phyloP scores from a whole-genome alignment of 106 monocot species.

The Dendrobium nobile region DNA sequence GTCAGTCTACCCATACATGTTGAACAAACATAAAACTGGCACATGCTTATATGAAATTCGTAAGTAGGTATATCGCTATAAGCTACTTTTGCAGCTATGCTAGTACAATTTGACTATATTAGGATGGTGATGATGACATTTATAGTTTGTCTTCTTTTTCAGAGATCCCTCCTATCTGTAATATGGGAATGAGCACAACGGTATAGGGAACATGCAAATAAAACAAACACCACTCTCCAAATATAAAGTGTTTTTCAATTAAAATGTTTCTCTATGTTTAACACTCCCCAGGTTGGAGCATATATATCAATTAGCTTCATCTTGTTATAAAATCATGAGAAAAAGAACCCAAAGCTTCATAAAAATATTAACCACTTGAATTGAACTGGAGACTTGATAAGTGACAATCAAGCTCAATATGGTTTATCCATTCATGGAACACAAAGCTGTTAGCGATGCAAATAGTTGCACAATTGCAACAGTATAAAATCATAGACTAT shows the following conservation, averaged over 20 bases:
- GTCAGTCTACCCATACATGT: not conserved
- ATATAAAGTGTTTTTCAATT: not conserved
- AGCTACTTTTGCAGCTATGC: not conserved
- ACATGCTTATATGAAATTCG: not conserved
- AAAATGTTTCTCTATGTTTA: not conserved
- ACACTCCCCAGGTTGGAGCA: not conserved
- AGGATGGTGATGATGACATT: not conserved
- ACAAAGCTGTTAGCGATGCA: conserved; percentile 4
- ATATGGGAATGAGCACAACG: not conserved
- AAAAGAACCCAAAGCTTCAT: not conserved
- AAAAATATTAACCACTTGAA: no score
- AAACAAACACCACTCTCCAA: not conserved
- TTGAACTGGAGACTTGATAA: no score
- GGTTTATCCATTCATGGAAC: conserved; percentile 6
- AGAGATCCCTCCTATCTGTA: not conserved
- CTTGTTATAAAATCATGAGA: not conserved
- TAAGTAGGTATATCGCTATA: not conserved
- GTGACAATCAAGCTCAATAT: conserved; percentile 2
- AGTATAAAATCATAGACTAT: not conserved
- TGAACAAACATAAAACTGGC: not conserved
- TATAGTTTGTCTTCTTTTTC: not conserved
- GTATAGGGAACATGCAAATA: not conserved
- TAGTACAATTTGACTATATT: not conserved
- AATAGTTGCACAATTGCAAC: conserved; percentile 3
- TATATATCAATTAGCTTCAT: not conserved